Evolutionary conservation across 1,139 yeast species (phyloP), one percentile per base, ranked within the genome.

Genomic region (Oligophagozyma castellii): DNA sequence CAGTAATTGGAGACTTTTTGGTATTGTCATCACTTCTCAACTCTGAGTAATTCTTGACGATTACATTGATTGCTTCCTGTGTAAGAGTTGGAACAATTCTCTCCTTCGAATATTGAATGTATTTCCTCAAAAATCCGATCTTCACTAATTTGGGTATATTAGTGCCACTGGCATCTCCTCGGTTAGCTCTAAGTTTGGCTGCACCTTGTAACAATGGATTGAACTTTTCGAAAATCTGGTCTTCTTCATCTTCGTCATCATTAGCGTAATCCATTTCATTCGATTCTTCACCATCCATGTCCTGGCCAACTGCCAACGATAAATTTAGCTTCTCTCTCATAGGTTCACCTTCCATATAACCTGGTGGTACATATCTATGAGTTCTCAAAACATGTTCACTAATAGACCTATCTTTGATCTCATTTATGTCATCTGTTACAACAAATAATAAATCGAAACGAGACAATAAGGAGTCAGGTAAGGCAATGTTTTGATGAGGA

Each of bases 361-460:
- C 98, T 2, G 83, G 78, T 6, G 95, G 92, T 24, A 84, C 58
- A 48, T 70, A 89, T 51, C 95, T 67, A 55, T 89, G 98, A 74
- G 93, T 83, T 51, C 93, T 69, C 52, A 92, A 64, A 21, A 92
- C 96, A 58, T 89, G 99, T 53, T 89, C 96, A 40, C 94, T 78
- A 42, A 89, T 79, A 24, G 75, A 62, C 49, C 96, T 68, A 51
- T 89, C 98, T 44, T 77, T 73, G 12, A 71, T 67, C 37, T 84
- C 93, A 37, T 81, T 73, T 18, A 86, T 83, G 48, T 89, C 95
- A 56, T 89, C 99, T 0, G 96, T 92, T 5, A 89, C 96, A 31
- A 92, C 93, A 51, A 89, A 89, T 33, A 89, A 59, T 49, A 89
- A 68, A 67, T 89, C 99, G 50, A 89, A 89, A 70, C 99, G 95